Evolutionary conservation across 1,284 basidiomycete species (phyloP).

Genomic region (Tilletiopsis washingtonensis): DNA sequence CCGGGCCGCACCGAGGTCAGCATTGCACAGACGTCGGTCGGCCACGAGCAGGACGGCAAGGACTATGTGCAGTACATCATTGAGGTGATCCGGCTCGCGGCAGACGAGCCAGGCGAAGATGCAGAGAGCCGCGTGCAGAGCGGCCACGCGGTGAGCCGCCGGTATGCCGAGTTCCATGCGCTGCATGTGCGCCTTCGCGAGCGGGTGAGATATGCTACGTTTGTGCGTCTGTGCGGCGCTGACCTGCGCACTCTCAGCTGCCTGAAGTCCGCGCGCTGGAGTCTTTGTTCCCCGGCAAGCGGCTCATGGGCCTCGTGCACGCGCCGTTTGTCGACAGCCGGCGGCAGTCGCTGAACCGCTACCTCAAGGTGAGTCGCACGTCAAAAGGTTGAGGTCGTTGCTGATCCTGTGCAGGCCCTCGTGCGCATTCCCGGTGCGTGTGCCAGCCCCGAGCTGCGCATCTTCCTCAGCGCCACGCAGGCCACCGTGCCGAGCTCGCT

Average conservation of each 20-base stretch:
- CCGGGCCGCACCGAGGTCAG: conserved; percentile 58
- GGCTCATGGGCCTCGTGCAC: conserved; percentile 24
- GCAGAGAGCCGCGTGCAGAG: conserved; percentile 47
- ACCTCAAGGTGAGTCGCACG: conserved; percentile 52
- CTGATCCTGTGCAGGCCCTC: conserved; percentile 55
- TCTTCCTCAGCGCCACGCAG: conserved; percentile 63
- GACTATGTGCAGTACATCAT: conserved; percentile 86
- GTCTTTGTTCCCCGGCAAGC: conserved; percentile 27
- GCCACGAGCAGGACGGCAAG: conserved; percentile 61
- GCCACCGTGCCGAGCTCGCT: conserved; percentile 2
- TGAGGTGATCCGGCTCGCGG: conserved; percentile 54
- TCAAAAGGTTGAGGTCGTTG: too few relatives aligned
- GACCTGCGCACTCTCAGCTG: too few relatives aligned
- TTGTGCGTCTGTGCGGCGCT: too few relatives aligned
- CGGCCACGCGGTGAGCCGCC: conserved; percentile 81
- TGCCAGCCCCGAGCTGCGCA: conserved; percentile 69
- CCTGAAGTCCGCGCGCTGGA: conserved; percentile 24
- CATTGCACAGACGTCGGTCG: conserved; percentile 23
- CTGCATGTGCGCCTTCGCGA: conserved; percentile 79
- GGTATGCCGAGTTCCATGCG: conserved; percentile 88
- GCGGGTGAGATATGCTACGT: too few relatives aligned
- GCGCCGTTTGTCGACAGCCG: conserved; percentile 61
- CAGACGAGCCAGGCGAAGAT: not conserved
- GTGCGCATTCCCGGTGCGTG: conserved; percentile 14
- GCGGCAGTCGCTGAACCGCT: conserved; percentile 71